These are phyloP conservation scores for Prunus persica DNA, from an alignment of 306 rosid genomes.

Conservation along the genomic window DNA sequence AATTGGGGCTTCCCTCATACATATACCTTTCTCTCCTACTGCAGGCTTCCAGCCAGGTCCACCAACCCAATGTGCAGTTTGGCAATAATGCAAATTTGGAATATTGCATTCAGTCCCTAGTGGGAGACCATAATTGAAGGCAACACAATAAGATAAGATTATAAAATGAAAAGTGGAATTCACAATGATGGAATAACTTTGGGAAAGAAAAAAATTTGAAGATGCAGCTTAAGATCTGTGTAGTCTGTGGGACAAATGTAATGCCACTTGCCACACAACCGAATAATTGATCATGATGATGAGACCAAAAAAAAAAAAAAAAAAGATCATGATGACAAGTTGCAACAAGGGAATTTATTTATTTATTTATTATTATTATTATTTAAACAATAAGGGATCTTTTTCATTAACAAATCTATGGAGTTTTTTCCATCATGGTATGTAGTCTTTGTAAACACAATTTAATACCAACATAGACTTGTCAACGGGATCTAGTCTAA, in stretches of 20 bases:
- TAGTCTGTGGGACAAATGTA: background rate
- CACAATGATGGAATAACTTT: background rate
- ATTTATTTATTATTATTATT: too few species aligned
- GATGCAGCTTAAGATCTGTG: background rate
- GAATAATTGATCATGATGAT: background rate
- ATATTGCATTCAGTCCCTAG: too few species aligned
- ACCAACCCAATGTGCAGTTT: background rate
- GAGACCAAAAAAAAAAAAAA: too few species aligned
- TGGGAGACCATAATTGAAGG: too few species aligned
- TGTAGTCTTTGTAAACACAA: too few species aligned
- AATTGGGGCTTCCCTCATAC: too few species aligned
- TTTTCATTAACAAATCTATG: background rate
- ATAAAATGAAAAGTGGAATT: background rate
- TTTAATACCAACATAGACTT: too few species aligned
- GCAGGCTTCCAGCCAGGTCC: background rate
- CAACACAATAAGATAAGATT: background rate
- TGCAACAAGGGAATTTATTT: background rate
- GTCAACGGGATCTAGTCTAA: too few species aligned
- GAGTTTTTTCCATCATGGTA: background rate
- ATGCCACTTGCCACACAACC: background rate
- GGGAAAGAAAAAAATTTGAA: too few species aligned
- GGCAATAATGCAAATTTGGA: background rate
- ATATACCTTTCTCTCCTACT: background rate
- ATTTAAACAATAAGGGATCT: background rate
- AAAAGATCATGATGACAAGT: background rate